Conservation (phyloP, 1,284 basidiomycete genomes). For the Papiliotrema nemorosa region DNA sequence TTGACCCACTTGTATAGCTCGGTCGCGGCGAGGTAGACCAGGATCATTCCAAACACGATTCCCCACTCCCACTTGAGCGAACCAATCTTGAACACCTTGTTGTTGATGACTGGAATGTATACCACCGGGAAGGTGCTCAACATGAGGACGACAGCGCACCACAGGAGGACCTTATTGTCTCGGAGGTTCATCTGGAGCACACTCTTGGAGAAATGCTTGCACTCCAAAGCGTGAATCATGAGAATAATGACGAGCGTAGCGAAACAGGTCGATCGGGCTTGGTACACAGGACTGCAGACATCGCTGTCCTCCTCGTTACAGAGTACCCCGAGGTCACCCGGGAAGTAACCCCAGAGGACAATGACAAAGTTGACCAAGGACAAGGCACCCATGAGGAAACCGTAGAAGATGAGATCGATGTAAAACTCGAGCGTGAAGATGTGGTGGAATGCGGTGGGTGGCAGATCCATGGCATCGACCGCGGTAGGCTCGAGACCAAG, state of each 20-base stretch:
- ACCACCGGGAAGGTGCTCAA: conserved; percentile 46
- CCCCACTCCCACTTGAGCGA: conserved; percentile 49
- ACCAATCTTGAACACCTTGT: conserved; percentile 45
- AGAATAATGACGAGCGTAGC: conserved; percentile 57
- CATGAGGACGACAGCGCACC: conserved; percentile 47
- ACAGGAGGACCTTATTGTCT: conserved; percentile 58
- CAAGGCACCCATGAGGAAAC: conserved; percentile 60
- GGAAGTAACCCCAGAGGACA: conserved; percentile 55
- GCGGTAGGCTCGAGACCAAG: conserved; percentile 61
- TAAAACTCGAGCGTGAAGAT: conserved; percentile 57
- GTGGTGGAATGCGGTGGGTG: conserved; percentile 55
- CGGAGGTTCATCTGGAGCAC: conserved; percentile 55
- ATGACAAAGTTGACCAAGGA: conserved; percentile 57
- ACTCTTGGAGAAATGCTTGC: conserved; percentile 46
- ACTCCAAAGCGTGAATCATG: conserved; percentile 48
- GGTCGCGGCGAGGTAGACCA: conserved; percentile 40
- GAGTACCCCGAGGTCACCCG: conserved; percentile 53
- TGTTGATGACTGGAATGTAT: conserved; percentile 49
- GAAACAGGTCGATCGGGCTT: conserved; percentile 57
- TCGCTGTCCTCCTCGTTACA: conserved; percentile 53
- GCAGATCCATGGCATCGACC: conserved; percentile 58
- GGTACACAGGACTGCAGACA: conserved; percentile 51
- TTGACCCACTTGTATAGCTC: conserved; percentile 43
- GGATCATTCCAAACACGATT: conserved; percentile 46
- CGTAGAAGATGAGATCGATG: conserved; percentile 62